Conservation (phyloP, 2,329 filamentous ascomycete species). For the Xylaria sp. region DNA sequence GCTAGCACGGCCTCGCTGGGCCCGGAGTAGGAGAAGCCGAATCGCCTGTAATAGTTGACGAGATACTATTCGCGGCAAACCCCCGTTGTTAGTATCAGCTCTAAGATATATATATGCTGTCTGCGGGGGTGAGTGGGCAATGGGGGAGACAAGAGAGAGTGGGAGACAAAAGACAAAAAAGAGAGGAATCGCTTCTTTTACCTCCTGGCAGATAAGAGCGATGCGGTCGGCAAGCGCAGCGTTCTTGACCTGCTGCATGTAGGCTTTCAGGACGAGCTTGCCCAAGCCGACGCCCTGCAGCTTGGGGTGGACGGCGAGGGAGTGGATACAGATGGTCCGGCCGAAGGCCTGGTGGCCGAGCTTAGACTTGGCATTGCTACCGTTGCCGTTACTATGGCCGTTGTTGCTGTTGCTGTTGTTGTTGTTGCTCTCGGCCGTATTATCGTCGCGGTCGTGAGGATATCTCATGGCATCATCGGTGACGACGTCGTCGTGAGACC, state of each 20-base stretch:
- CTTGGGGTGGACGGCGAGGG: constrained; percentile 79
- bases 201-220: constrained; percentile 79
- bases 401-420: constrained; percentile 54
- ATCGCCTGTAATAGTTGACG: constrained; percentile 78
- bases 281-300: constrained; percentile 80
- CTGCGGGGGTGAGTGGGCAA: no score
- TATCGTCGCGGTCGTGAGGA: constrained; percentile 73
- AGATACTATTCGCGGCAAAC: constrained; percentile 61
- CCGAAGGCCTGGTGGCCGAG: constrained; percentile 79
- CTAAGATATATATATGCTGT: not conserved
- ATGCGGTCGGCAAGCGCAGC: constrained; percentile 76
- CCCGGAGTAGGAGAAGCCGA: constrained; percentile 77
- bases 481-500: constrained; percentile 69
- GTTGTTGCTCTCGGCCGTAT: constrained; percentile 53
- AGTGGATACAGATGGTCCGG: constrained; percentile 82
- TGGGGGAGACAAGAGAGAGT: not conserved
- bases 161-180: not conserved
- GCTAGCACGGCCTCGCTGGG: constrained; percentile 76
- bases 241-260: constrained; percentile 78
- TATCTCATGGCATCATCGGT: constrained; percentile 81
- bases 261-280: constrained; percentile 77
- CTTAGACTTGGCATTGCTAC: constrained; percentile 55
- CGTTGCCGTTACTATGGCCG: no score
- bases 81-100: not conserved
- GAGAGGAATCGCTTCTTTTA: constrained; percentile 45